Evolutionary conservation across 768 basidiomycete genomes (phyloP), one percentile per base, ranked within the genome.

Genomic region (Serendipita sp.): DNA sequence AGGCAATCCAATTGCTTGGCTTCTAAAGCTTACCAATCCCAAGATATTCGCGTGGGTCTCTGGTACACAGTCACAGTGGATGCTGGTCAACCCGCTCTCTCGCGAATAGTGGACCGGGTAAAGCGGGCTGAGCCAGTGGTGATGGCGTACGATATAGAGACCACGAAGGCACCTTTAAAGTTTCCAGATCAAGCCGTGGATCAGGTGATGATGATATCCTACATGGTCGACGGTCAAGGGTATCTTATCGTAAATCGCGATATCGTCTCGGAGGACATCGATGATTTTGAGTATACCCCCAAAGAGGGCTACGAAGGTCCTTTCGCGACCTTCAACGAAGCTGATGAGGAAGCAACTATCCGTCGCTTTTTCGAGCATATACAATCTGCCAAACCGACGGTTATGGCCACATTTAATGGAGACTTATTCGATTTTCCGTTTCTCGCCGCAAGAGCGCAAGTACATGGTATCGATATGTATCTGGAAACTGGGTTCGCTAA

Each of bases 131-230:
- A 99, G 71, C 96, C 96, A 0, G 93, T 99, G 47, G 93, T 99
- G 63, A 88, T 99, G 91, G 96, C 96, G 0, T 99, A 80, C 73
- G 96, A 98, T 84, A 99, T 99, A 72, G 96, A 99, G 74, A 94
- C 92, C 16, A 95, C 94, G 1, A 99, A 99, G 76, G 88, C 91
- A n/a, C 95, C 96, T n/a, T 83, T 98, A 70, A 98, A 98, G 75
- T 98, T 98, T 72, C 95, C 96, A 0, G 96, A 98, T 76, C 88
- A 93, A 69, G 82, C 84, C 4, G 86, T 91, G 30, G 96, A 98
- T 77, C 94, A 97, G 73, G 92, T 99, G 70, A 99, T 99, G 95
- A 99, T 99, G 96, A 98, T 99, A 68, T 99, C 96, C 48, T 99
- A 98, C 75, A 98, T 99, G 94, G 79, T 99, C 16, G 96, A 99